Percentiles rank a stretch among this genome's conserved stretches.
Evolutionary conservation across 441 rosid species (phyloP).

Genomic region (Gossypium gossypioides): DNA sequence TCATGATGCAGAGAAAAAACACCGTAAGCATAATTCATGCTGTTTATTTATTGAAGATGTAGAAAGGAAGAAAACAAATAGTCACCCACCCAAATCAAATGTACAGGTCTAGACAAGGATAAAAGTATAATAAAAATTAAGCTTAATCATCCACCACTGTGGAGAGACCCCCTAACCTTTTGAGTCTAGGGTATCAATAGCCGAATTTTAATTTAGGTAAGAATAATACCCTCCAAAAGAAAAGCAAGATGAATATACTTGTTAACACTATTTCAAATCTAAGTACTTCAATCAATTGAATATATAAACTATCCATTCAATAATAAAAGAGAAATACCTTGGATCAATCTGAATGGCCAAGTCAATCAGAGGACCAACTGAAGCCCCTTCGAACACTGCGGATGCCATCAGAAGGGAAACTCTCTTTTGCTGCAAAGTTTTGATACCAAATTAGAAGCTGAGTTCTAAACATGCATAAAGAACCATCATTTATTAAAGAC

Average conservation of each 20-base stretch:
- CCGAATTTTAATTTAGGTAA: background rate
- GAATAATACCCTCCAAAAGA: background rate
- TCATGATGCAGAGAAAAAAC: background rate
- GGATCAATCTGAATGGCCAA: conserved; percentile 54
- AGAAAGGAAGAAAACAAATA: background rate
- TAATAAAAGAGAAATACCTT: conserved; percentile 28
- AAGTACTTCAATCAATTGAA: background rate
- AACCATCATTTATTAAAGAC: background rate
- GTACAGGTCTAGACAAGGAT: background rate
- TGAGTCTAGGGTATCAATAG: background rate
- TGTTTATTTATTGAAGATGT: background rate
- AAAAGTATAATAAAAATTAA: background rate
- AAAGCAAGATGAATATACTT: background rate
- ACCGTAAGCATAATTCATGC: background rate
- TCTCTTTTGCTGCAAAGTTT: conserved; percentile 45
- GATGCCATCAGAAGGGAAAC: conserved; percentile 49
- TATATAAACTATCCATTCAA: background rate
- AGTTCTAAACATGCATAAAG: background rate
- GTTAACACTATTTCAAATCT: background rate
- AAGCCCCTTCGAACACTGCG: conserved; percentile 57
- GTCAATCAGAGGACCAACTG: conserved; percentile 64
- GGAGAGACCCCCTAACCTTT: background rate
- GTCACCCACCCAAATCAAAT: background rate
- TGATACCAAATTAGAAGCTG: background rate
- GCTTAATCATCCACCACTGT: background rate